Evolutionary conservation across 2,329 filamentous ascomycete genomes (phyloP).

Genomic region (Fusarium euwallaceae): DNA sequence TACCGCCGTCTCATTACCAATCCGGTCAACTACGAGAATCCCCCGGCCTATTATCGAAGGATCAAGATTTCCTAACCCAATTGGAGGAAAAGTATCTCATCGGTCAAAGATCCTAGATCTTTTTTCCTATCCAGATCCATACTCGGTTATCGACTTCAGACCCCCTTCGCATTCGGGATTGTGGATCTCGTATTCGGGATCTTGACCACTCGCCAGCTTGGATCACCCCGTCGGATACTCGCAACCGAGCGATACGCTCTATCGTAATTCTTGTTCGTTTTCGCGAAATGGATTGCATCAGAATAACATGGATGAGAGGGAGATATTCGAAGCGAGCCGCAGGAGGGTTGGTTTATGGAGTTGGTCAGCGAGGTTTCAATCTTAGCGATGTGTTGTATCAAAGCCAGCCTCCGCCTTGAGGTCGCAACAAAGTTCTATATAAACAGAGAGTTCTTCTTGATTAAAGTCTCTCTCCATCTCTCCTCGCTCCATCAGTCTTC

Average conservation of each 20-base stretch:
- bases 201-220: not conserved
- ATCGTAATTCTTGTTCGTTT: slow-evolving; percentile 35
- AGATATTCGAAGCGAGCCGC: not conserved
- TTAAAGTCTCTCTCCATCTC: not conserved
- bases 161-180: slow-evolving; percentile 30
- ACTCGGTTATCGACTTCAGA: not conserved
- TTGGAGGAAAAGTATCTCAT: slow-evolving; percentile 1
- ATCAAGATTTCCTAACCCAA: not conserved
- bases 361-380: not conserved
- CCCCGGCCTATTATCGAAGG: not conserved
- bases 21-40: not conserved
- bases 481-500: not conserved
- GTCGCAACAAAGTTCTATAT: slow-evolving; percentile 12
- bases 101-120: not conserved
- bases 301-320: not conserved
- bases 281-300: slow-evolving; percentile 17
- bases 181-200: slow-evolving; percentile 27
- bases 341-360: not conserved
- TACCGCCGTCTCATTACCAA: not conserved
- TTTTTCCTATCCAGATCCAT: slow-evolving; percentile 14
- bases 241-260: not conserved
- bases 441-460: not conserved
- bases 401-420: not conserved
- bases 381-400: slow-evolving; percentile 8
- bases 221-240: not conserved